A percentile compares a stretch with the other conserved stretches of the same genome.
Conservation (phyloP, 495 filamentous ascomycete species). For the Podospora conica region DNA sequence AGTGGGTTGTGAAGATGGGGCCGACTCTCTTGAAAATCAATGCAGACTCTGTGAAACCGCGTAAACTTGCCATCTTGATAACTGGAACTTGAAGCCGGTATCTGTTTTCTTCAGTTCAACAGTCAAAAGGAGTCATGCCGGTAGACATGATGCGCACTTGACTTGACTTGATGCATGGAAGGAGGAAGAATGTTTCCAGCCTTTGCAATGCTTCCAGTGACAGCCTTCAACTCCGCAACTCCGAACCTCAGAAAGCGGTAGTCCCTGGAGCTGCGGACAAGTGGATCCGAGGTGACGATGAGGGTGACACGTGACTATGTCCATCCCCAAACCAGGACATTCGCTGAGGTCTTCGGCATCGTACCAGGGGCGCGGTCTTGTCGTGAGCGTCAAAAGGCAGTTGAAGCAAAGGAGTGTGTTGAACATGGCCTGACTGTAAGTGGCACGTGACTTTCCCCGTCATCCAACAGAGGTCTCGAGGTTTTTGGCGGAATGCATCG, state of each 20-base stretch:
- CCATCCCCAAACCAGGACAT: neutral
- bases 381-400: neutral
- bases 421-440: neutral
- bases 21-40: neutral
- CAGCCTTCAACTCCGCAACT: neutral
- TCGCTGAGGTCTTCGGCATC: neutral
- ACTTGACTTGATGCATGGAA: neutral
- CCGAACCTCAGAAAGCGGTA: neutral
- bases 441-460: neutral
- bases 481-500: neutral
- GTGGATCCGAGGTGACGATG: neutral
- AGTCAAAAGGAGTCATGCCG: neutral
- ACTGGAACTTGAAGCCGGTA: neutral
- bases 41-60: neutral
- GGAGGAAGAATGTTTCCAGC: neutral
- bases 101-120: neutral
- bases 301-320: neutral
- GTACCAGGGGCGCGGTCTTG: neutral
- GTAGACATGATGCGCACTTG: neutral
- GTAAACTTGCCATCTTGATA: neutral
- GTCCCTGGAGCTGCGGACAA: too few species aligned
- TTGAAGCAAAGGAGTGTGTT: neutral
- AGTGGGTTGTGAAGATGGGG: neutral
- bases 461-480: neutral
- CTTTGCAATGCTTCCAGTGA: neutral